Evolutionary conservation across 164 flowering plant genomes (phyloP).

Genomic region (Taxillus chinensis): DNA sequence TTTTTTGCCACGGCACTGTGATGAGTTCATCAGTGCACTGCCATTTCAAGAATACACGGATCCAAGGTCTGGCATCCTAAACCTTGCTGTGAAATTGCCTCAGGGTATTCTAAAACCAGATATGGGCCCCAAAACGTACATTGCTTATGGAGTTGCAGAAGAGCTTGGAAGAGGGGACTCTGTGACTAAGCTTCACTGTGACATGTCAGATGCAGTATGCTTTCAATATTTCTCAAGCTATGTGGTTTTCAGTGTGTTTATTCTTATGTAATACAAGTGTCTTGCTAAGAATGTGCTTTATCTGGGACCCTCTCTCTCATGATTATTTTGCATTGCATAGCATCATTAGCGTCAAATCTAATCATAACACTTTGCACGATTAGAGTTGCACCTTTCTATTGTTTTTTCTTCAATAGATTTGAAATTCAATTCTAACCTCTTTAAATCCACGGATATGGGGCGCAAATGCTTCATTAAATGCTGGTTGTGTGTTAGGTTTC

Average conservation of each 20-base stretch:
- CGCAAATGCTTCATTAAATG: no score
- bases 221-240: background rate
- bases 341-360: no score
- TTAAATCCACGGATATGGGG: no score
- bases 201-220: conserved; percentile 89
- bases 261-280: no score
- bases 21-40: conserved; percentile 66
- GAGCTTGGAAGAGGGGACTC: conserved; percentile 97
- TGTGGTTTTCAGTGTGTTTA: background rate
- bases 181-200: conserved; percentile 84
- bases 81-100: conserved; percentile 72
- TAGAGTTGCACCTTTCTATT: no score
- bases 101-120: conserved; percentile 54
- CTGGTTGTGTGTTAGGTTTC: no score
- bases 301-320: no score
- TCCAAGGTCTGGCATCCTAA: conserved; percentile 57
- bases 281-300: no score
- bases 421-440: no score
- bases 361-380: no score
- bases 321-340: no score
- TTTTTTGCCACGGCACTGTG: conserved; percentile 77
- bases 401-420: no score
- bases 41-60: conserved; percentile 75
- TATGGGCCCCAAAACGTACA: conserved; percentile 90
- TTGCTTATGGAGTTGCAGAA: conserved; percentile 65